Evolutionary conservation across 2,329 filamentous ascomycete genomes (phyloP), one percentile per base, ranked within the genome.

Genomic region (Penicillium sp.): DNA sequence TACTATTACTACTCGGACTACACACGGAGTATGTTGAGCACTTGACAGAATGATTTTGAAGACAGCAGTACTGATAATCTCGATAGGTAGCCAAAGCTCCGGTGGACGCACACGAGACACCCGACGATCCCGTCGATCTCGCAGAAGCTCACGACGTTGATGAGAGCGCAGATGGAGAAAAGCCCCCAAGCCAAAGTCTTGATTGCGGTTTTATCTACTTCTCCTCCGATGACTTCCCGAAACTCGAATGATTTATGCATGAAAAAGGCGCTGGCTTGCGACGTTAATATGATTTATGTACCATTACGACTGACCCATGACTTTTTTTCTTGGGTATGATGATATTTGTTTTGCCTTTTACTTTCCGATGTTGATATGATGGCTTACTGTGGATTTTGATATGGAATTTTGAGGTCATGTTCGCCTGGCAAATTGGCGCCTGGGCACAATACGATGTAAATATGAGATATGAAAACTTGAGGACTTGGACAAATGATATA

Each of bases 1-100:
- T 79, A 79, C 65, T 79, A 76, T 61, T 81, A 79, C 61, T 81
- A 79, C 67, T 78, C 74, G 28, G 73, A 76, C 56, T 78, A 75
- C 60, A 80, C 78, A 42, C 80, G 77, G 65, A 81, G 78, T 80
- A 72, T 72, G 75, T 75, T 37, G 44, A 42, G 24, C 51, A 40
- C 42, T 9, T 37, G 3, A 19, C 2, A 19, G 12, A 35, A n/a
- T 40, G 35, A 19, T 17, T 8, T 42, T 17, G 6, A 40, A 40
- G 30, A 6, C 4, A n/a, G 17, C 64, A 26, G 38, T 38, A 62
- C 59, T 67, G 35, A 65, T 53, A 9, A 60, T 50, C 47, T 42
- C 67, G 59, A 54, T 66, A 82, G 80, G 79, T 68, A 80, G 75
- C 70, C 75, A 75, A 69, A 81, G 79, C 63, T 80, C 80, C 57